These are phyloP conservation scores for Fusarium pseudonygamai DNA, from an alignment of 2,329 filamentous ascomycete species.

Conservation along the genomic window DNA sequence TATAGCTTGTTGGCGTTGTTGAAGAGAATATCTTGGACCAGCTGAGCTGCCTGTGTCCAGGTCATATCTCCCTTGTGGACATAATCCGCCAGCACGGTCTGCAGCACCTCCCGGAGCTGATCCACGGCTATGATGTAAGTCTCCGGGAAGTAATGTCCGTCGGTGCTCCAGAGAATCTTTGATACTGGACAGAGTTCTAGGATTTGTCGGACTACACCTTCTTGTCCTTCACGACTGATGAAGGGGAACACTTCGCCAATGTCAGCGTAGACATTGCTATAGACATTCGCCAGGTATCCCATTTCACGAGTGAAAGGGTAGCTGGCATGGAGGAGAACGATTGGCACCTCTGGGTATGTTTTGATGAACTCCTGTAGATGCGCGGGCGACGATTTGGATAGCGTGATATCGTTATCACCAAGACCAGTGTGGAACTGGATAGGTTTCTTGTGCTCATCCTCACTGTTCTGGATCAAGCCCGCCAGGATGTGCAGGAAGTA, in stretches of 20 bases:
- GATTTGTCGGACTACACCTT: conserved; percentile 74
- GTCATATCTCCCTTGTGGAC: conserved; percentile 71
- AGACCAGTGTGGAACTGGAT: conserved; percentile 87
- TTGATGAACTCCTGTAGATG: conserved; percentile 79
- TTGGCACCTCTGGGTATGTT: conserved; percentile 72
- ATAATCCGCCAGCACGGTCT: conserved; percentile 73
- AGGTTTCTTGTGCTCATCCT: conserved; percentile 67
- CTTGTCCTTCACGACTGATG: conserved; percentile 79
- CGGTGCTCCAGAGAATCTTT: conserved; percentile 83
- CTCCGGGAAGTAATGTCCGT: conserved; percentile 82
- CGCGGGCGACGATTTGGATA: conserved; percentile 76
- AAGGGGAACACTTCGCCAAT: conserved; percentile 85
- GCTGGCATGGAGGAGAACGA: conserved; percentile 81
- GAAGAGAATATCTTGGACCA: conserved; percentile 77
- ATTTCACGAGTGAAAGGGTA: conserved; percentile 85
- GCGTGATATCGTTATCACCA: conserved; percentile 79
- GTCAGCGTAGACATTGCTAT: conserved; percentile 83
- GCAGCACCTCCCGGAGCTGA: conserved; percentile 76
- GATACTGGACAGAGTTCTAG: conserved; percentile 78
- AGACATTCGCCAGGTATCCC: conserved; percentile 80
- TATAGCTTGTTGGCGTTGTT: conserved; percentile 82
- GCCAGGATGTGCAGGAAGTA: conserved; percentile 73
- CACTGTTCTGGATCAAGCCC: conserved; percentile 61
- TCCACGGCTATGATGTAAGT: conserved; percentile 77
- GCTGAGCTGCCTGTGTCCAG: conserved; percentile 67